Conservation (phyloP, 192 early-diverging fungal species). For the Cetraspora pellucida region DNA sequence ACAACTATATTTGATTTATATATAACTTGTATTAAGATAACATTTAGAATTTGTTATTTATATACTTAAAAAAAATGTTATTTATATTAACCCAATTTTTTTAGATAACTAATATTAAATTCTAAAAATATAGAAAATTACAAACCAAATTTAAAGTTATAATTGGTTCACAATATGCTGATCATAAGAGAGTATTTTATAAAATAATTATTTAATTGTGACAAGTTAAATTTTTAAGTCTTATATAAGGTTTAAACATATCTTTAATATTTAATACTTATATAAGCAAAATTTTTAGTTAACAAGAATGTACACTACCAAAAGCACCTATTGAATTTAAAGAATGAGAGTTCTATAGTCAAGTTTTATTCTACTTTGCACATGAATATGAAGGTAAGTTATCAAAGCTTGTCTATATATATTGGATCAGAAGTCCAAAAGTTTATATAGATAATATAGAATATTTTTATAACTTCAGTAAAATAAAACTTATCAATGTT, state of each 20-base stretch:
- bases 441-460: neutral
- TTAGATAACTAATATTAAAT: neutral
- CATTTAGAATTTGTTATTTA: neutral
- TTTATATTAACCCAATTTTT: too few species aligned
- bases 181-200: neutral
- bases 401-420: neutral
- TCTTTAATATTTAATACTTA: neutral
- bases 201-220: neutral
- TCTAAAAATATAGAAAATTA: neutral
- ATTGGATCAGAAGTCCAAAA: neutral
- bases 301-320: neutral
- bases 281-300: neutral
- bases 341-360: neutral
- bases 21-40: neutral
- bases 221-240: neutral
- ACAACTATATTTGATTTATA: neutral
- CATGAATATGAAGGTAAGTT: neutral
- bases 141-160: neutral
- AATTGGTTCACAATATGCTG: neutral
- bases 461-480: neutral
- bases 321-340: neutral
- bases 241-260: neutral
- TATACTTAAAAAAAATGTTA: slow-evolving; percentile 1
- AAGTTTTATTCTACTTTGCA: neutral
- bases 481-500: neutral